Evolutionary conservation across 345 rosid genomes (phyloP).

Genomic region (Populus ilicifolia): DNA sequence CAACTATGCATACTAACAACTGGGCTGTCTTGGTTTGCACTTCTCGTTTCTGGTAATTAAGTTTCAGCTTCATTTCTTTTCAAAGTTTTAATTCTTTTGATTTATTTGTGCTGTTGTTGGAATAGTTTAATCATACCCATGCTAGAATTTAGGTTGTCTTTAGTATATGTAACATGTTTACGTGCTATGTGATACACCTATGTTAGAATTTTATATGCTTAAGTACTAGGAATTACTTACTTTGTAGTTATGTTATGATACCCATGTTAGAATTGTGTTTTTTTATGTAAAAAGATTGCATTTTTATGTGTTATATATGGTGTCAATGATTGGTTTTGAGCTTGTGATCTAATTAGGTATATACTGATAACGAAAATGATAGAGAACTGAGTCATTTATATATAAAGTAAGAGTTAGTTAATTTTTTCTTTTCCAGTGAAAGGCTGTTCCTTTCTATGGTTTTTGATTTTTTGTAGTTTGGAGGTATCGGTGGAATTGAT

Average conservation of each 20-base stretch:
- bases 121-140: background rate
- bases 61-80: background rate
- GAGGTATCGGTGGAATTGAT: slow-evolving; percentile 14
- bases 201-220: background rate
- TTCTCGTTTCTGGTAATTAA: slow-evolving; percentile 83
- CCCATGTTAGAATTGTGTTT: background rate
- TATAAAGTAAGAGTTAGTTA: background rate
- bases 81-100: background rate
- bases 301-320: background rate
- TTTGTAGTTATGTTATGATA: background rate
- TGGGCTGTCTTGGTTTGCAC: slow-evolving; percentile 99
- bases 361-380: no score
- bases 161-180: background rate
- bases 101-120: background rate
- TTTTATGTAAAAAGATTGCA: background rate
- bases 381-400: background rate
- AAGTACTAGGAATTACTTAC: background rate
- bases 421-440: no score
- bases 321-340: background rate
- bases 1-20: slow-evolving; percentile 82
- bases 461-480: background rate
- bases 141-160: background rate
- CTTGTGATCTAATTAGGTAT: background rate
- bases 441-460: background rate
- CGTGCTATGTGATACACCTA: background rate